A percentile compares a stretch with the other conserved stretches of the same genome.
Conservation (phyloP, 768 basidiomycete species). For the Mycena pura region DNA sequence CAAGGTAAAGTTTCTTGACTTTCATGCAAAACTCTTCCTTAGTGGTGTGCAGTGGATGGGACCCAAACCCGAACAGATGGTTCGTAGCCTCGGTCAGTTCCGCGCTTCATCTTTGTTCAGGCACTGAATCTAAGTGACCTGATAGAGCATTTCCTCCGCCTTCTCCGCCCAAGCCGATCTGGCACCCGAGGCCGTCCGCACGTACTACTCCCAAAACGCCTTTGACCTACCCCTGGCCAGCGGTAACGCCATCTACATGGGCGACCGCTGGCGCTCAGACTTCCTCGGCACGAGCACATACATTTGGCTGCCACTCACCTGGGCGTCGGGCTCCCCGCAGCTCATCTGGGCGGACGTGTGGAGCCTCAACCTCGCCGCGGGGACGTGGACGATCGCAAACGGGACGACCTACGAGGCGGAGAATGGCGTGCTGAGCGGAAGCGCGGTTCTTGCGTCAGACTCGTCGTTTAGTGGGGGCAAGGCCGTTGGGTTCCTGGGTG, state of each 20-base stretch:
- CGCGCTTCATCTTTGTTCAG: not conserved
- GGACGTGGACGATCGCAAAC: constrained; percentile 54
- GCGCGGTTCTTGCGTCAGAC: constrained; percentile 49
- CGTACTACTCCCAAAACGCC: constrained; percentile 68
- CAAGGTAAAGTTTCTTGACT: constrained; percentile 31
- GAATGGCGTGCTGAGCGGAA: constrained; percentile 54
- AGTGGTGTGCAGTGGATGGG: constrained; percentile 49
- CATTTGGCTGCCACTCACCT: constrained; percentile 67
- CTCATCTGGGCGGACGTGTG: constrained; percentile 64
- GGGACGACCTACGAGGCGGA: constrained; percentile 67
- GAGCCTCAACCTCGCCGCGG: constrained; percentile 56
- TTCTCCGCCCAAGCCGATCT: constrained; percentile 67
- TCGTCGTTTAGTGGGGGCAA: constrained; percentile 58
- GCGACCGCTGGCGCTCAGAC: constrained; percentile 65
- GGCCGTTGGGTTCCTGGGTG: constrained; percentile 63
- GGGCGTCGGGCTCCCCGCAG: constrained; percentile 59
- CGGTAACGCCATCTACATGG: constrained; percentile 65
- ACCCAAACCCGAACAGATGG: constrained; percentile 66
- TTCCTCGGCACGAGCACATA: constrained; percentile 63
- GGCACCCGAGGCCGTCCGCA: constrained; percentile 54
- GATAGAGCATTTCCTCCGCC: constrained; percentile 42
- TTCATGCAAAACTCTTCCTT: not conserved
- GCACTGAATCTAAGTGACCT: not conserved
- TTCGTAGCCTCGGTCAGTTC: constrained; percentile 54
- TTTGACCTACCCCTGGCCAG: constrained; percentile 57